A percentile compares a stretch with the other conserved stretches of the same genome.
These are phyloP conservation scores for Aspergillus nomiae DNA, from an alignment of 2,329 filamentous ascomycete genomes.

Conservation along the genomic window DNA sequence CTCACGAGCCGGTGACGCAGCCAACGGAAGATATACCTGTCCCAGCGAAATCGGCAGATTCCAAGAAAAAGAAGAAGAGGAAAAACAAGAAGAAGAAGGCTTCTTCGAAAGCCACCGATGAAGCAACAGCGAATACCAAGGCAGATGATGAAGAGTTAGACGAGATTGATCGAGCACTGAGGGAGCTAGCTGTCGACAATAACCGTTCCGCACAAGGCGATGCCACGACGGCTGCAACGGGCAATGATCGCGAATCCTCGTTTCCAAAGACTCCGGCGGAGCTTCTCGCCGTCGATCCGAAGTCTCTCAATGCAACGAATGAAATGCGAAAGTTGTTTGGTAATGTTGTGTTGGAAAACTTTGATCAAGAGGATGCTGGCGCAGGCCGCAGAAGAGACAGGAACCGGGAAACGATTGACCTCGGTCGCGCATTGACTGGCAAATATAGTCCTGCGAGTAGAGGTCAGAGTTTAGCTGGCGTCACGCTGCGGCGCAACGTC, in stretches of 20 bases:
- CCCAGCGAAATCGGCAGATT: conserved; percentile 22
- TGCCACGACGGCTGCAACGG: conserved; percentile 31
- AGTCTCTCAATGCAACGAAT: conserved; percentile 80
- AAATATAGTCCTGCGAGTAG: conserved; percentile 57
- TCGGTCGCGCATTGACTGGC: conserved; percentile 59
- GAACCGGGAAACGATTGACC: conserved; percentile 49
- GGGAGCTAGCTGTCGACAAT: conserved; percentile 56
- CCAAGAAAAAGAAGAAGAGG: conserved; percentile 56
- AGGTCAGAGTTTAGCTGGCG: conserved; percentile 66
- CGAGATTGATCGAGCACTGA: conserved; percentile 67
- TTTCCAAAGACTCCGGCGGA: conserved; percentile 48
- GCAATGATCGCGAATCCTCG: conserved; percentile 35
- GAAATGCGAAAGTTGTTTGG: conserved; percentile 84
- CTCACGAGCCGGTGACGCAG: conserved; percentile 13
- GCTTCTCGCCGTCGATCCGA: conserved; percentile 64
- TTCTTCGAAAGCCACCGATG: conserved; percentile 35
- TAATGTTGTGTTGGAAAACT: conserved; percentile 61
- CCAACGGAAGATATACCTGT: conserved; percentile 21
- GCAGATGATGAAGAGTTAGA: conserved; percentile 50
- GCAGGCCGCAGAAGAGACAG: conserved; percentile 58
- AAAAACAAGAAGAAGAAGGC: conserved; percentile 63
- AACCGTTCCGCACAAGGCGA: conserved; percentile 15
- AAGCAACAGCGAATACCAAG: conserved; percentile 18
- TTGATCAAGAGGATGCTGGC: conserved; percentile 51
- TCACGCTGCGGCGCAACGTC: conserved; percentile 74